A percentile compares a stretch with the other conserved stretches of the same genome.
Conservation (phyloP, 2,329 filamentous ascomycete genomes). For the Penicillium frequentans region DNA sequence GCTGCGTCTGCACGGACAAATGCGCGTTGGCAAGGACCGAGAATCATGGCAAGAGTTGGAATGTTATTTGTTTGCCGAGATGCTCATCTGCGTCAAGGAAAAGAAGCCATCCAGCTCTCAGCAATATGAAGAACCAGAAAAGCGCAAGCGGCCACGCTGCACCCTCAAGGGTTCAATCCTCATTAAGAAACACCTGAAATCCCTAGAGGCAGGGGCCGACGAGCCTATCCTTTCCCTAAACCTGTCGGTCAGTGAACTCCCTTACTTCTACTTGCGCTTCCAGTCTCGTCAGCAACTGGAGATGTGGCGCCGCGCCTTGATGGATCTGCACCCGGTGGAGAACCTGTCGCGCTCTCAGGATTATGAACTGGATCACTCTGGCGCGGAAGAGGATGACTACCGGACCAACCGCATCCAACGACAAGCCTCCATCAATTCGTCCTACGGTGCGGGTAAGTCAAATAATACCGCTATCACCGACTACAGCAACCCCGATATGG, state of each 20-base stretch:
- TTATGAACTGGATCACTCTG: slow-evolving; percentile 76
- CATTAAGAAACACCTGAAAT: slow-evolving; percentile 95
- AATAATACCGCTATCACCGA: slow-evolving; percentile 87
- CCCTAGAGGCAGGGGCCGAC: slow-evolving; percentile 72
- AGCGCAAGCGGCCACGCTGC: slow-evolving; percentile 70
- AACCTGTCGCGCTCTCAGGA: slow-evolving; percentile 64
- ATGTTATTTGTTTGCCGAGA: slow-evolving; percentile 95
- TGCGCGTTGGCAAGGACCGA: slow-evolving; percentile 94
- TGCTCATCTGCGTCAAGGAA: slow-evolving; percentile 99
- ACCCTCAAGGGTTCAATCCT: slow-evolving; percentile 96
- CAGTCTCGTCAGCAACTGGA: slow-evolving; percentile 77
- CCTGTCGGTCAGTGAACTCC: slow-evolving; percentile 86
- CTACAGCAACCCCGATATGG: slow-evolving; percentile 70
- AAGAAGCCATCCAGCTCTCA: slow-evolving; percentile 65
- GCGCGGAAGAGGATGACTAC: slow-evolving; percentile 86
- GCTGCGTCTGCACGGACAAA: slow-evolving; percentile 80
- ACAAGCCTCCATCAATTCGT: slow-evolving; percentile 79
- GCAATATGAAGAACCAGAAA: slow-evolving; percentile 64
- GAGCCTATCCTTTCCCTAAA: slow-evolving; percentile 85
- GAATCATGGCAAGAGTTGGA: slow-evolving; percentile 97
- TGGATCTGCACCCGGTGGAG: slow-evolving; percentile 77
- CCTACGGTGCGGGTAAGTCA: slow-evolving; percentile 78
- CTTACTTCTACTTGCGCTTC: slow-evolving; percentile 91
- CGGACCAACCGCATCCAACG: slow-evolving; percentile 61
- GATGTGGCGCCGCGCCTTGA: slow-evolving; percentile 82